These are phyloP conservation scores for Aspergillus amoenus DNA, from an alignment of 2,329 filamentous ascomycete genomes.

Conservation along the genomic window DNA sequence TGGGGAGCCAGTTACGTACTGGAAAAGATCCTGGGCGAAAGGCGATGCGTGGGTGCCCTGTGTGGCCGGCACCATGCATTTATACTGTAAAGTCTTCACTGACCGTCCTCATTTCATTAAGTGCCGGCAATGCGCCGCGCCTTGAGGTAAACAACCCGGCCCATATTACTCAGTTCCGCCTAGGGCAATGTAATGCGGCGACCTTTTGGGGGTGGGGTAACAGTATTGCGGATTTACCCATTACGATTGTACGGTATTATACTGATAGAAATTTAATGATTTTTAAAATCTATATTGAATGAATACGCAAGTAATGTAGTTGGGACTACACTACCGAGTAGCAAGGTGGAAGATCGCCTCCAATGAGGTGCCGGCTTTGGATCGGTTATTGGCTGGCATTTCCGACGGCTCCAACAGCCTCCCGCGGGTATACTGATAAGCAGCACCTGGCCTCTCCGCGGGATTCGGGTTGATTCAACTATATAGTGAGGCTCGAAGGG, in stretches of 20 bases:
- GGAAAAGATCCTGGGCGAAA: background rate
- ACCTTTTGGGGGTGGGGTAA: too few relatives aligned
- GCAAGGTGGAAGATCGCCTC: background rate
- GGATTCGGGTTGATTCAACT: conserved; percentile 11
- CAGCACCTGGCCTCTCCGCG: conserved; percentile 1
- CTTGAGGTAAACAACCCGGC: too few relatives aligned
- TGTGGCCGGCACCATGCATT: background rate
- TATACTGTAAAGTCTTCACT: background rate
- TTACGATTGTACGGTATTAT: background rate
- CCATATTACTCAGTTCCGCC: background rate
- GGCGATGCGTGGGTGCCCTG: background rate
- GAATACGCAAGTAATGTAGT: background rate
- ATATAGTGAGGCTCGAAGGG: background rate
- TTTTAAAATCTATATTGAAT: background rate
- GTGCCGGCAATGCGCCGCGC: background rate
- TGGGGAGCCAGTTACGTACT: too few relatives aligned
- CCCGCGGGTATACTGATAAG: conserved; percentile 9
- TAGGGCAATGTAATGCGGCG: background rate
- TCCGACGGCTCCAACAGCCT: conserved; percentile 10
- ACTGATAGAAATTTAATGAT: background rate
- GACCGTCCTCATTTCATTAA: background rate
- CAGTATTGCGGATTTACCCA: background rate
- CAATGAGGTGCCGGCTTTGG: conserved; percentile 1
- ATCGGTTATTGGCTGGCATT: conserved; percentile 10
- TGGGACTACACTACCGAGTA: too few relatives aligned